These are phyloP conservation scores for Fusarium sp. DNA, from an alignment of 2,329 filamentous ascomycete genomes.

Conservation along the genomic window DNA sequence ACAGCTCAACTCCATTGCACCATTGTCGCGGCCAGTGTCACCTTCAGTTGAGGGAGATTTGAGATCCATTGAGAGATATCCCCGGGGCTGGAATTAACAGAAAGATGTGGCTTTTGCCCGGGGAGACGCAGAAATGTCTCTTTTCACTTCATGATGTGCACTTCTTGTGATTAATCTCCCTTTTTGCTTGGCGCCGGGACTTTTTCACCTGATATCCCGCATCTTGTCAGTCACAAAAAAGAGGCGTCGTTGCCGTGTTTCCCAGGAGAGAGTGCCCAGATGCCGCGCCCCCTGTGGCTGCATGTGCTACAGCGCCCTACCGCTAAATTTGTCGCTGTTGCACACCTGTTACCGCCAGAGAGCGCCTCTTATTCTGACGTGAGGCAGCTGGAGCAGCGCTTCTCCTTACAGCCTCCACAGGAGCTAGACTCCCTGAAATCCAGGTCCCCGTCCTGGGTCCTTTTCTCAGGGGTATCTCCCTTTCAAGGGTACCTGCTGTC, in stretches of 20 bases:
- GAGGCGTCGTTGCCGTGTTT: neutral
- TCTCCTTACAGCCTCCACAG: neutral
- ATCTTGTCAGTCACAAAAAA: conserved; percentile 3
- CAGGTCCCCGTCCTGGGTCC: conserved; percentile 1
- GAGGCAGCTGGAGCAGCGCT: neutral
- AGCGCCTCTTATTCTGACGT: conserved; percentile 1
- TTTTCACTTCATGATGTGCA: neutral
- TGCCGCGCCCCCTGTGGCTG: conserved; percentile 26
- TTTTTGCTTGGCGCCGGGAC: conserved; percentile 20
- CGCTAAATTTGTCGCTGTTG: neutral
- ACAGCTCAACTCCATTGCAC: conserved; percentile 22
- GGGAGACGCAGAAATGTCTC: neutral
- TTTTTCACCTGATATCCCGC: neutral
- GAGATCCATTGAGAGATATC: conserved; percentile 10
- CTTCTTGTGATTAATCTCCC: conserved; percentile 2
- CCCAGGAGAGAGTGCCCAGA: neutral
- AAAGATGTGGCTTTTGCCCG: neutral
- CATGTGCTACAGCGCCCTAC: conserved; percentile 16
- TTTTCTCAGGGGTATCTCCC: conserved; percentile 32
- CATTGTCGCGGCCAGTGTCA: conserved; percentile 22
- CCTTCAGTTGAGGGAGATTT: conserved; percentile 8
- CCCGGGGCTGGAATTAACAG: conserved; percentile 10
- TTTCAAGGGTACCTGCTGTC: conserved; percentile 19
- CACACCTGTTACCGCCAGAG: neutral
- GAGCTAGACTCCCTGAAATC: conserved; percentile 15